Base-by-base conservation (phyloP, 2,329 filamentous ascomycete species). In the Septoria linicola region DNA sequence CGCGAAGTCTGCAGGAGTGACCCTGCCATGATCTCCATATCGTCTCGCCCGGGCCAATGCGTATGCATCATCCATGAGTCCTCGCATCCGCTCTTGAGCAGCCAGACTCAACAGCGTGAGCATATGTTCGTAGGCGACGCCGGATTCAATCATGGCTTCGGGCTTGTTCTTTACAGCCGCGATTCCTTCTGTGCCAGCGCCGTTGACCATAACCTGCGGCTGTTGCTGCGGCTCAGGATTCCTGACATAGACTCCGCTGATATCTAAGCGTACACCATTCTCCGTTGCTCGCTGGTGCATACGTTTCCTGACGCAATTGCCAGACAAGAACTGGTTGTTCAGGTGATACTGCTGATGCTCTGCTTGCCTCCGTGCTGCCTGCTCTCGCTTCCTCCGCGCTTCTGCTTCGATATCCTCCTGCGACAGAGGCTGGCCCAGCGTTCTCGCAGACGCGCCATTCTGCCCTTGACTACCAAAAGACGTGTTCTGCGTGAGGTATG, bases 41-140 rank as follows among this genome's bases (percentile, higher is more conserved):
- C 88, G 86, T 47, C 92, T 82, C 53, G 82, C 87, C 53, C 79
- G 78, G 2, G 89, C 81, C 39, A 95, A 72, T 8, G 79, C 78
- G 48, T 84, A 81, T 8, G 89, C 84, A 62, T 96, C 90, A 64
- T 91, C 87, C 3, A 96, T 66, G 23, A 96, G 72, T 10, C 83
- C 81, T 46, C 88, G 80, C 31, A 96, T 62, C 21, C 89, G 81
- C 61, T 95, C 87, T 66, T 92, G 89, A 8, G 89, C 84, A 14
- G 88, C 88, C 50, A 96, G 79, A 4, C 89, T 93, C 51, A 96
- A 68, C 13, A 96, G 76, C 20, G 88, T 87, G 37, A 96, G 73
- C 59, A 96, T 87, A 55, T 96, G 90, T 11, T 87, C 85, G 27
- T 96, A 75, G 47, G 81, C 83, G 1, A 88, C 82, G 36, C 90